These are phyloP conservation scores for Klebsormidium nitens DNA, from an alignment of 139 green algal species.

Conservation along the genomic window DNA sequence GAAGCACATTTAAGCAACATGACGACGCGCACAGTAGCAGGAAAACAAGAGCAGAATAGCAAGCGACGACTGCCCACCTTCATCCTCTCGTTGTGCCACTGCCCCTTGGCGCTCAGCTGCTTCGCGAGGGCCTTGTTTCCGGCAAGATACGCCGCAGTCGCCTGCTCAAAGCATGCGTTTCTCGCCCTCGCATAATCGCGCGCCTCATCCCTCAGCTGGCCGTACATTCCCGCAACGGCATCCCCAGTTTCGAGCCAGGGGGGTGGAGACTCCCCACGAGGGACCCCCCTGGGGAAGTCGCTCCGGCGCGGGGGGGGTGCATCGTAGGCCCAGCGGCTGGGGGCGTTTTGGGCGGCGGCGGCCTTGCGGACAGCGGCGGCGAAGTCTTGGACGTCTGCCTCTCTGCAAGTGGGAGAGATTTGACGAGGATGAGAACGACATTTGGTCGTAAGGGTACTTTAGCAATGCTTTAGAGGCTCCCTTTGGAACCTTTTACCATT, in stretches of 20 bases:
- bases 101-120: conserved; percentile 40
- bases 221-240: conserved; percentile 29
- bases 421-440: too few species aligned
- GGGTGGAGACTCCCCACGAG: background rate
- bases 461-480: too few species aligned
- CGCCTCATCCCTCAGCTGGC: conserved; percentile 34
- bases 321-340: background rate
- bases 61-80: too few species aligned
- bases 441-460: too few species aligned
- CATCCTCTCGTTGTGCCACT: conserved; percentile 52
- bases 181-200: conserved; percentile 39
- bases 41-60: too few species aligned
- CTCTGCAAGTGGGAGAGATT: too few species aligned
- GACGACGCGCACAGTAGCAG: too few species aligned
- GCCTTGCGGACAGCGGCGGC: conserved; percentile 25
- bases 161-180: conserved; percentile 43
- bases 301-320: background rate
- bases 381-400: too few species aligned
- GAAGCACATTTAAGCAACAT: too few species aligned
- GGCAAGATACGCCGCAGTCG: conserved; percentile 42
- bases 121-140: conserved; percentile 38
- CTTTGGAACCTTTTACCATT: too few species aligned
- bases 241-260: conserved; percentile 39
- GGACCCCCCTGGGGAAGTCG: background rate
- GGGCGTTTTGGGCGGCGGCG: background rate